Base-by-base conservation (phyloP, 352 stramenopile genomes). In the Pythium apleroticum region DNA sequence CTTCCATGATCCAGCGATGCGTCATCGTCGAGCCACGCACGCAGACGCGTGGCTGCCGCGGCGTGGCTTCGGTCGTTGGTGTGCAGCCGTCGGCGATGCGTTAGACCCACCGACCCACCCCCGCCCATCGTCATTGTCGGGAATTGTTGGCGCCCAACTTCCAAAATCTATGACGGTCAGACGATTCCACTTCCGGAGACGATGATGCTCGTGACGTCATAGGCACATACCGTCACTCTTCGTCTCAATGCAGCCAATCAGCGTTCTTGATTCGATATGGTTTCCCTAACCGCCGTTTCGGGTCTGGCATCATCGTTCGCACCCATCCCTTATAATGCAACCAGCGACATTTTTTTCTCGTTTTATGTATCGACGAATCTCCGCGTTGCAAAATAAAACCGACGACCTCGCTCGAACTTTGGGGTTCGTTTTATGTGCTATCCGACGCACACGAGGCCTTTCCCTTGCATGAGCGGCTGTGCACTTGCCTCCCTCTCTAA, bases 401-500 rank as follows among this genome's bases (percentile, higher is more conserved):
- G 20, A 28, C 10, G 43, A 10, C 22, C 22, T 33, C 43, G n/a
- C 20, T 50, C n/a, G 43, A 50, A 17, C 43, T n/a, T 5, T 28
- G 20, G 5, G 11, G 41, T 28, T 19, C 25, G 33, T 56, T 55
- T 61, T 67, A 60, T 67, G 43, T 61, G 43, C 60, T 56, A 31
- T 48, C 27, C 25, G 35, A 45, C 37, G 22, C 37, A 11, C 57
- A 35, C 15, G 15, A 30, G n/a, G 35, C 28, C 24, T 53, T 56
- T 27, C 39, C 31, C 41, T 46, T 59, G 50, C 39, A 27, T 17
- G 28, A 33, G 33, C 52, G 20, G 54, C 30, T 59, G 54, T 61
- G 54, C 62, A 68, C 62, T 68, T 68, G 62, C 62, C 62, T 53
- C 54, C 62, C 62, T 68, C 54, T 68, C 62, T 55, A 63, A 68